Conservation (phyloP, 2,329 filamentous ascomycete genomes). For the Cordyceps cateniannulata region DNA sequence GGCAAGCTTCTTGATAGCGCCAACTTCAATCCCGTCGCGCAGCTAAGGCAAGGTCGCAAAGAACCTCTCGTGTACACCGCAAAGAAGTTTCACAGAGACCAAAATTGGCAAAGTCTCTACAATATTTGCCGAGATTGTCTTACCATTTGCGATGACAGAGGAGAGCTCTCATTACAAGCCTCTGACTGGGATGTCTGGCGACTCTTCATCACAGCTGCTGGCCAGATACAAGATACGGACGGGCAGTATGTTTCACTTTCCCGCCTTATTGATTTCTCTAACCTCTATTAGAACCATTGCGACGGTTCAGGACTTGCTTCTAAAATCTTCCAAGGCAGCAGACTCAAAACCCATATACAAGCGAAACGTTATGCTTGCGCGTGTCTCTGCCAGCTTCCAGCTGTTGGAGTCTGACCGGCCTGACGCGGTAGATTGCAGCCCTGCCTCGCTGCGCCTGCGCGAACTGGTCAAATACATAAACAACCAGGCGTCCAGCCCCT, state of each 20-base stretch:
- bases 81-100: slow-evolving; percentile 28
- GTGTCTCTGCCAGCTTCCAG: slow-evolving; percentile 31
- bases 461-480: slow-evolving; percentile 32
- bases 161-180: slow-evolving; percentile 34
- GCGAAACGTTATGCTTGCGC: slow-evolving; percentile 33
- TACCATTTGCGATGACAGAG: slow-evolving; percentile 29
- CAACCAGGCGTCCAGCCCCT: slow-evolving; percentile 28
- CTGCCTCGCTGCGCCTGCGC: slow-evolving; percentile 25
- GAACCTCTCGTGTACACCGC: slow-evolving; percentile 39
- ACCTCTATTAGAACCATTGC: slow-evolving; percentile 20
- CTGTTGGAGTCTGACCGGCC: slow-evolving; percentile 24
- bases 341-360: slow-evolving; percentile 32
- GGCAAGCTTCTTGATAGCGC: slow-evolving; percentile 32
- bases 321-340: slow-evolving; percentile 23
- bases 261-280: slow-evolving; percentile 9
- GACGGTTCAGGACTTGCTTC: slow-evolving; percentile 24
- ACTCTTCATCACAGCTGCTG: slow-evolving; percentile 33
- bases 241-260: slow-evolving; percentile 24
- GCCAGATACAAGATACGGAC: slow-evolving; percentile 24
- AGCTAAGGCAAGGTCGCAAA: slow-evolving; percentile 41
- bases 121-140: slow-evolving; percentile 39
- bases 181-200: slow-evolving; percentile 39
- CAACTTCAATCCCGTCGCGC: slow-evolving; percentile 34
- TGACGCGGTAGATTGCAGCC: slow-evolving; percentile 22
- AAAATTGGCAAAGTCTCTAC: slow-evolving; percentile 38